Conservation (phyloP, 768 basidiomycete species). For the Xerocomus spinulosus region DNA sequence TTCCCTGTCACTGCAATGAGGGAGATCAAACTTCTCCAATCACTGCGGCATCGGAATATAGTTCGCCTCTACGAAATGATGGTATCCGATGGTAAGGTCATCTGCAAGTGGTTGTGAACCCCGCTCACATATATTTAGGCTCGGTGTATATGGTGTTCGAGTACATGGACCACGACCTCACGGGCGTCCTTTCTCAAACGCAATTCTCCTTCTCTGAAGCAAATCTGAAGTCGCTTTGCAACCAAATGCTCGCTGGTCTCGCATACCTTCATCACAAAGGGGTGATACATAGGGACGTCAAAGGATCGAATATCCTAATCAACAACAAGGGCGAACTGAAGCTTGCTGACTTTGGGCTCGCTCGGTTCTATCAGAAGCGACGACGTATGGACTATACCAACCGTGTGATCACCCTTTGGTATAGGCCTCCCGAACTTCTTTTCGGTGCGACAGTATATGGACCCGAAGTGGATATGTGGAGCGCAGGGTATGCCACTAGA, state of each 20-base stretch:
- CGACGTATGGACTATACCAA: conserved; percentile 96
- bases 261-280: conserved; percentile 94
- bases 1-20: conserved; percentile 99
- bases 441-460: conserved; percentile 96
- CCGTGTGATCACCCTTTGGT: conserved; percentile 98
- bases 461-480: conserved; percentile 99
- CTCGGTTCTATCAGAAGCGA: conserved; percentile 92
- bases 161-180: conserved; percentile 98
- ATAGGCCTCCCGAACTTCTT: conserved; percentile 90
- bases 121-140: conserved; percentile 45
- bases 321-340: conserved; percentile 91
- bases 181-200: conserved; percentile 87
- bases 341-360: conserved; percentile 95
- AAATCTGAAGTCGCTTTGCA: conserved; percentile 91
- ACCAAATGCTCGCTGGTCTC: conserved; percentile 93
- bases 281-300: conserved; percentile 97
- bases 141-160: conserved; percentile 99
- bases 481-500: conserved; percentile 68
- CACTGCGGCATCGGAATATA: conserved; percentile 83
- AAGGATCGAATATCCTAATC: conserved; percentile 96
- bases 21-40: conserved; percentile 96
- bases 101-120: background rate
- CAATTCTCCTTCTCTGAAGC: conserved; percentile 81
- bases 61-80: conserved; percentile 95
- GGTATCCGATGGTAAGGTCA: conserved; percentile 81